Evolutionary conservation across 495 filamentous ascomycete genomes (phyloP).

Genomic region (Pseudomonodictys pantanalensis): DNA sequence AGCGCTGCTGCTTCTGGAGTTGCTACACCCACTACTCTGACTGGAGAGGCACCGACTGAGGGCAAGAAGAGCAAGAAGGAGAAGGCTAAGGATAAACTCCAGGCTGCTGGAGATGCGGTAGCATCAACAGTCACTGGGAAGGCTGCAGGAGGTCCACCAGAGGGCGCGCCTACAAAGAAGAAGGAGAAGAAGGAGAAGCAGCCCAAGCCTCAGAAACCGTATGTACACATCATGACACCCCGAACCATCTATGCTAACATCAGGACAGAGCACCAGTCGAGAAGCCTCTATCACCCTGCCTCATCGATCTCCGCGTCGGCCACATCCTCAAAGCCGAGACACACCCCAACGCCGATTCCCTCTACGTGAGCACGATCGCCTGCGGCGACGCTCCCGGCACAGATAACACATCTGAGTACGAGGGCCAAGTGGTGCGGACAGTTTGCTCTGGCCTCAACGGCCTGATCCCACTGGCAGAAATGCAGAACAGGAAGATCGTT

Average conservation of each 20-base stretch:
- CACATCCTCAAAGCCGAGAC: slow-evolving; percentile 93
- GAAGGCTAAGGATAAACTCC: slow-evolving; percentile 38
- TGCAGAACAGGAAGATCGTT: slow-evolving; percentile 93
- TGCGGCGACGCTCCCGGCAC: slow-evolving; percentile 84
- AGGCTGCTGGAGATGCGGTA: slow-evolving; percentile 35
- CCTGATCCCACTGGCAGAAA: slow-evolving; percentile 84
- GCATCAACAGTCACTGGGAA: slow-evolving; percentile 30
- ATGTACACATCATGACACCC: slow-evolving; percentile 43
- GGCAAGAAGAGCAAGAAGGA: slow-evolving; percentile 37
- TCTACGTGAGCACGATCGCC: slow-evolving; percentile 95
- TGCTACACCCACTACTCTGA: slow-evolving; percentile 18
- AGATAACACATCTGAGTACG: slow-evolving; percentile 82
- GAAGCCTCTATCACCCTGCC: slow-evolving; percentile 69
- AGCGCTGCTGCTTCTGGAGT: slow-evolving; percentile 28
- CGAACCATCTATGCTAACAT: background rate
- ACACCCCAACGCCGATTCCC: slow-evolving; percentile 93
- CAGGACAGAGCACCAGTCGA: slow-evolving; percentile 46
- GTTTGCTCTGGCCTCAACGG: slow-evolving; percentile 97
- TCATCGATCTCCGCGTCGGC: slow-evolving; percentile 93
- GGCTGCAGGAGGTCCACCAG: slow-evolving; percentile 14
- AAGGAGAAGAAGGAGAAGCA: slow-evolving; percentile 76
- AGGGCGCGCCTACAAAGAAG: slow-evolving; percentile 58
- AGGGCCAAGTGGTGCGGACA: slow-evolving; percentile 84
- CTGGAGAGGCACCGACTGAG: slow-evolving; percentile 10
- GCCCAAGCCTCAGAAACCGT: slow-evolving; percentile 61